Evolutionary conservation across 2,329 filamentous ascomycete genomes (phyloP).

Genomic region (Drechslerella dactyloides): DNA sequence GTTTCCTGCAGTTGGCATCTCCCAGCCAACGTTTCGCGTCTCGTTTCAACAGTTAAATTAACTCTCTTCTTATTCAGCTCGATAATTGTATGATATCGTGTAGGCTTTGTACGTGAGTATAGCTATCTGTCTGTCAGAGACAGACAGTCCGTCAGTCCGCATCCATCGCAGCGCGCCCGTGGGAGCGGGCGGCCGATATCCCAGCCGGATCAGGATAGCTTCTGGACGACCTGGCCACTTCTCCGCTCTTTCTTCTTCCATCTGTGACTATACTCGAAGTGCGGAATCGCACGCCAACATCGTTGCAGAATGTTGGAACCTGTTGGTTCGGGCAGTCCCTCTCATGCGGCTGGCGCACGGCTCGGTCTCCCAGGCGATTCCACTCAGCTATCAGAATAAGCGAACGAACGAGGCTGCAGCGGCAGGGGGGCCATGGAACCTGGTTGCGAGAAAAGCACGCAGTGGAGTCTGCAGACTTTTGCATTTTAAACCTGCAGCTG

Average conservation of each 20-base stretch:
- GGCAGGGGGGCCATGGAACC: constrained; percentile 13
- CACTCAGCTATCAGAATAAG: constrained; percentile 46
- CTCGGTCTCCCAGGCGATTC: constrained; percentile 48
- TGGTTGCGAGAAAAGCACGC: constrained; percentile 38
- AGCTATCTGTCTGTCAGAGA: no score
- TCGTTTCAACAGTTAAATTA: background rate
- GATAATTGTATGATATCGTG: no score
- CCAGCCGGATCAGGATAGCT: background rate
- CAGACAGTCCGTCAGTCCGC: no score
- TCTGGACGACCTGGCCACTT: background rate
- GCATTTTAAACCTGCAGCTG: constrained; percentile 20
- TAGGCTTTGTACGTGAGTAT: background rate
- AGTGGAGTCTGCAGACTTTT: constrained; percentile 25
- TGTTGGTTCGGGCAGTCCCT: constrained; percentile 37
- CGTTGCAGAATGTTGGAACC: constrained; percentile 32
- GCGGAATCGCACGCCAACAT: constrained; percentile 10
- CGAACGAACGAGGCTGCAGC: constrained; percentile 46
- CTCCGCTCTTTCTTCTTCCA: background rate
- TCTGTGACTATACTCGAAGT: constrained; percentile 25
- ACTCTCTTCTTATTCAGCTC: background rate
- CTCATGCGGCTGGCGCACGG: constrained; percentile 44
- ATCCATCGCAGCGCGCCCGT: background rate
- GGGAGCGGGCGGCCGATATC: no score
- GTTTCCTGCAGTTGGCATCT: background rate
- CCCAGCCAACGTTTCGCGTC: background rate